Base-by-base conservation (phyloP, 164 flowering plant genomes). In the Stephania japonica region DNA sequence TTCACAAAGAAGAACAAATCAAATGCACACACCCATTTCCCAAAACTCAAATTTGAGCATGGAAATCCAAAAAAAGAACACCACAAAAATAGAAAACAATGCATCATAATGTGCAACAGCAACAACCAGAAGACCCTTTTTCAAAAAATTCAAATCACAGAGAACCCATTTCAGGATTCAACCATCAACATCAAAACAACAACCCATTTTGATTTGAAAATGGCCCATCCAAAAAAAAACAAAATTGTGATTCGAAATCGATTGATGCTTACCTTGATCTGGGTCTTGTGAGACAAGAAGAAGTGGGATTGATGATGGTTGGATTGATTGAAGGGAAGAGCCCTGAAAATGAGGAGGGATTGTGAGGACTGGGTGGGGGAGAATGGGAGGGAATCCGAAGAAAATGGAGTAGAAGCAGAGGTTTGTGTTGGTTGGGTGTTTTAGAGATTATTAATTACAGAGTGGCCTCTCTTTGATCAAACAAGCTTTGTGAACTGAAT, bases 341-440 rank as follows among this genome's bases (percentile, higher is more conserved):
- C 12, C 26, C 62, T 59, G n/a, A 65, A 59, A 68, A 68, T 68
- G 67, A 1, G 47, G 65, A 64, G 65, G 70, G 18, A 11, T 27
- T 27, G 38, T 7, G 56, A 38, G 44, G 61, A n/a, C 50, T 18
- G 42, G 68, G 59, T 63, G 64, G 69, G 53, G 63, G 38, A 63
- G 67, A 76, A 76, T 67, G 74, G 42, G 53, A 43, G 67, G 42
- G 70, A 71, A 41, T 42, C 67, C 67, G 67, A 71, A 76, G 56
- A 53, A 68, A 70, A 65, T 41, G 77, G 68, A 67, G 41, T 69
- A 62, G 42, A 14, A 19, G 24, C 11, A 24, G 6, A 5, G 24
- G 23, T 42, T 70, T 38, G 41, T 38, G 23, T 12, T 65, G 18
- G 38, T 61, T 69, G n/a, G 64, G 74, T 26, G 41, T 11, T 23